Evolutionary conservation across 352 stramenopile genomes (phyloP), one percentile per base, ranked within the genome.

Genomic region (Pythium myriotylum): DNA sequence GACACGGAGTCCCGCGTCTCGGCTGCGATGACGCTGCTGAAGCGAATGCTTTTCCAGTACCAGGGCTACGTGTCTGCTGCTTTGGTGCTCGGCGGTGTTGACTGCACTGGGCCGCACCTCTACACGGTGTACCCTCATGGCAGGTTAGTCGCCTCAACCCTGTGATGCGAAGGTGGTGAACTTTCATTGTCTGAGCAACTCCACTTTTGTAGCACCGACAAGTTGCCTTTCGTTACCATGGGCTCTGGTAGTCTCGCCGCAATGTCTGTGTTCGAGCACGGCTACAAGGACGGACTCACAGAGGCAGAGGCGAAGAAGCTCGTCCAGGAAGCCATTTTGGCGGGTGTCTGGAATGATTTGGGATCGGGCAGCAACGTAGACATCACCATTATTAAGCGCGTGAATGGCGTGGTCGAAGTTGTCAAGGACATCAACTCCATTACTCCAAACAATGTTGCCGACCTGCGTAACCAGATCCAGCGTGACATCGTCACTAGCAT

Each of bases 51-150:
- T 12, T 99, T 99, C 79, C 84, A 96, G 65, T 96, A 96, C 74
- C 97, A 99, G 78, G 97, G 97, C 22, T 77, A 99, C 74, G 77
- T 99, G 19, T 96, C 81, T 24, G 97, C 97, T 2, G 97, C 97
- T 1, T 74, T 99, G 43, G 93, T 99, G 14, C 82, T 99, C n/a
- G 97, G 97, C n/a, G 97, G 97, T 51, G 95, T 98, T 19, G 97
- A 99, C 68, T 63, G 96, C 29, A 94, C 91, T 24, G 97, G 97
- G 33, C 91, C 96, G 12, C 95, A 98, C 62, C 77, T 99, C 20
- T 99, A 99, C 86, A 97, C 97, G 45, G 98, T 99, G 68, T 98
- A 98, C 79, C 97, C 97, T 1, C 96, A 99, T 79, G 97, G 97
- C 71, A 91, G 78, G 77, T 84, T 32, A 16, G 55, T 33, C 6